Base-by-base conservation (phyloP, 108 stramenopile species). In the Cylindrotheca fusiformis region DNA sequence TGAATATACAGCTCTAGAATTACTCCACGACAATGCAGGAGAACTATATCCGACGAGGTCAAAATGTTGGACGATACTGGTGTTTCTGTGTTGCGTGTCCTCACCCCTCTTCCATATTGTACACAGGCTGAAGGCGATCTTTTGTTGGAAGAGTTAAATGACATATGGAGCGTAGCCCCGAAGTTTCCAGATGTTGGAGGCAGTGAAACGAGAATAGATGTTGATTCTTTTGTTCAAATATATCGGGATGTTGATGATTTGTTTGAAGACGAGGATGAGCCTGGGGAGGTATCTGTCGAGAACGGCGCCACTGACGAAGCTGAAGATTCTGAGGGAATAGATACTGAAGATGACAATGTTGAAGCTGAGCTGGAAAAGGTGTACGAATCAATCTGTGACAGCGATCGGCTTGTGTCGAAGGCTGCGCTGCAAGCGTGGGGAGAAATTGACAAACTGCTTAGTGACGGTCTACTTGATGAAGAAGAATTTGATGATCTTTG, bases 171-270 rank as follows among this genome's bases (percentile, higher is more conserved):
- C 17, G 70, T 65, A 8, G 83, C 82, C 22, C 69, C 82, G 4
- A 88, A 86, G 45, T 78, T 77, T 52, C 76, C 76, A 8, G 56
- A 71, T 22, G 55, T 48, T 17, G 52, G 63, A 4, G 55, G 47
- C 6, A 31, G 29, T 1, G 64, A 68, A 5, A 60, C 82, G 30
- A 52, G 60, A 62, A 81, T 90, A 48, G 77, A 90, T 69, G 71
- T 78, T 14, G 83, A 84, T 63, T 68, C 82, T 28, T 93, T 93
- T 69, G 71, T 84, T 19, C 80, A 86, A 61, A 75, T 86, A 18
- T 93, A 84, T 63, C 67, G 78, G 36, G 85, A 83, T 63, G 86
- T 93, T 45, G 86, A 88, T 66, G 85, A 88, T 55, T 50, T 93
- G 67, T 93, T 93, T 73, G 91, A 93, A 73, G 78, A 86, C 20